Evolutionary conservation across 2,329 filamentous ascomycete genomes (phyloP).

Genomic region (Colletotrichum sojae): DNA sequence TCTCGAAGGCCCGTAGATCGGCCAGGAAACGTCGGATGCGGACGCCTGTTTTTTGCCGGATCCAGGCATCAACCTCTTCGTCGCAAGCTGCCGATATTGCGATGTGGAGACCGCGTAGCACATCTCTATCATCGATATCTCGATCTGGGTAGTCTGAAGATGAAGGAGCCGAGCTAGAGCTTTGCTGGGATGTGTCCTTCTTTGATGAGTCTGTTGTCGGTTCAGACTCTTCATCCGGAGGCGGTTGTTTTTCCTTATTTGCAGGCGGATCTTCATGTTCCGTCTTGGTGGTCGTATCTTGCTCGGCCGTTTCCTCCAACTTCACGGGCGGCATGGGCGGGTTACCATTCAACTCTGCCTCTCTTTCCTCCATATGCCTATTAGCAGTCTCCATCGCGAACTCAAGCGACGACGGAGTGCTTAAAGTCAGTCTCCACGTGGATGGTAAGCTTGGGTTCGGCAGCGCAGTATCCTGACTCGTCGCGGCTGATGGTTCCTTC

Average conservation of each 20-base stretch:
- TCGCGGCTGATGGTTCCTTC: conserved; percentile 1
- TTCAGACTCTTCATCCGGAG: background rate
- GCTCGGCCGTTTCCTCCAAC: too few species aligned
- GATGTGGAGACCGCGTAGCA: conserved; percentile 68
- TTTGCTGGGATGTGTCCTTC: conserved; percentile 24
- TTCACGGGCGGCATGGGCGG: too few species aligned
- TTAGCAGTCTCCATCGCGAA: conserved; percentile 49
- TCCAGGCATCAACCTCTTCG: conserved; percentile 66
- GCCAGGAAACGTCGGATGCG: conserved; percentile 68
- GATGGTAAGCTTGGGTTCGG: conserved; percentile 47
- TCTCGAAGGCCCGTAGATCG: conserved; percentile 66
- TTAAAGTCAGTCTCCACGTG: conserved; percentile 47
- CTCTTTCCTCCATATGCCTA: conserved; percentile 45
- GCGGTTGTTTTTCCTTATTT: background rate
- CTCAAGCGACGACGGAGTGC: conserved; percentile 50
- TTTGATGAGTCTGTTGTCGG: conserved; percentile 24
- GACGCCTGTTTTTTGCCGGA: conserved; percentile 66
- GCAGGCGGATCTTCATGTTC: too few species aligned
- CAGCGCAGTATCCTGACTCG: background rate
- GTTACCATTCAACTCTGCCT: conserved; percentile 31
- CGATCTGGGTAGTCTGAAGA: conserved; percentile 51
- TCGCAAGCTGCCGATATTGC: conserved; percentile 70
- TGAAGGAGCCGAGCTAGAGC: conserved; percentile 17
- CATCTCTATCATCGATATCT: conserved; percentile 63
- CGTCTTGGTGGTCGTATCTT: too few species aligned